Conservation (phyloP, 23 red algal genomes). For the Gracilaria domingensis region DNA sequence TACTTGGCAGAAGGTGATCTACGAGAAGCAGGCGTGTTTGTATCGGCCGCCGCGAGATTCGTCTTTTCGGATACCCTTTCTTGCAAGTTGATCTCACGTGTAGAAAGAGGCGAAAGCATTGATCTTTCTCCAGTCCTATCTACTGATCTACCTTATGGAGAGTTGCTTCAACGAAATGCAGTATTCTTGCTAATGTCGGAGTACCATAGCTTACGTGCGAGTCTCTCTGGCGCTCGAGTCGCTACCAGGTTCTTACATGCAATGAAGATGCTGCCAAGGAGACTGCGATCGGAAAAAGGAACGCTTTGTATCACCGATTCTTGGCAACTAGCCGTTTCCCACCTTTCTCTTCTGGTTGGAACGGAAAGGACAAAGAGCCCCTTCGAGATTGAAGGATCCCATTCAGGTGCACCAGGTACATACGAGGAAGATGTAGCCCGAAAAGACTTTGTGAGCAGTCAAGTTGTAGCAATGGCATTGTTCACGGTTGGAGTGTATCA, state of each 20-base stretch:
- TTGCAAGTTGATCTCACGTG: not conserved
- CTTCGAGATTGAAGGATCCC: not conserved
- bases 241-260: constrained; percentile 38
- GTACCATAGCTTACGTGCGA: constrained; percentile 57
- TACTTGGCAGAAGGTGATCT: constrained; percentile 38
- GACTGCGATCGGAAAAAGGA: constrained; percentile 8
- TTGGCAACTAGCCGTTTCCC: constrained; percentile 58
- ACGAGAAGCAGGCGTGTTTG: constrained; percentile 12
- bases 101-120: constrained; percentile 39
- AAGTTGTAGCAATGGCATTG: constrained; percentile 51
- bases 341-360: constrained; percentile 45
- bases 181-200: constrained; percentile 52
- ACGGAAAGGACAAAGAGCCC: constrained; percentile 14
- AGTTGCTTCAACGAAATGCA: constrained; percentile 20
- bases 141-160: not conserved
- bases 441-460: constrained; percentile 40
- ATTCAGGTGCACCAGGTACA: not conserved
- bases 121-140: constrained; percentile 14
- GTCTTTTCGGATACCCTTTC: constrained; percentile 25
- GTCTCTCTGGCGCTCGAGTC: constrained; percentile 29
- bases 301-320: constrained; percentile 26
- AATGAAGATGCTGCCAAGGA: constrained; percentile 8
- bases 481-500: constrained; percentile 59
- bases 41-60: constrained; percentile 13
- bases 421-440: not conserved